A percentile compares a stretch with the other conserved stretches of the same genome.
phyloP scores from a whole-genome alignment of 129 eudicot genomes.

The Glebionis coronaria region DNA sequence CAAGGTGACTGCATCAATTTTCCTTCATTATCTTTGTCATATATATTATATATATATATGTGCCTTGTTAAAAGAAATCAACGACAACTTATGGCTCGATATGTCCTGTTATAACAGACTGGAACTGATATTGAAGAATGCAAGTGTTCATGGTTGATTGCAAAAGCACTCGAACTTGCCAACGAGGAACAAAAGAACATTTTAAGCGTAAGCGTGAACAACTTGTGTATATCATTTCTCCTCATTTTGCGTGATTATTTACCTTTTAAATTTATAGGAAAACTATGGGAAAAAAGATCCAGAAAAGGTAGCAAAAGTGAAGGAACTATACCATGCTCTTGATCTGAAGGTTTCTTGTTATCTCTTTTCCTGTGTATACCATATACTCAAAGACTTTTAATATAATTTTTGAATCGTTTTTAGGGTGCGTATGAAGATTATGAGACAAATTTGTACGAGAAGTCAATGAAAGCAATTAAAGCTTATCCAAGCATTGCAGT shows the following conservation, averaged over 20 bases:
- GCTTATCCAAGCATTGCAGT: too few relatives aligned
- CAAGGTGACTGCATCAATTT: too few relatives aligned
- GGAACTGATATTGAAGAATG: constrained; percentile 68
- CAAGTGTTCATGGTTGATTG: constrained; percentile 64
- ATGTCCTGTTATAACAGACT: constrained; percentile 29
- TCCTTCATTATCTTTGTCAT: too few relatives aligned
- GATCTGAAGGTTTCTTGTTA: constrained; percentile 49
- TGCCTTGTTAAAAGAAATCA: not conserved
- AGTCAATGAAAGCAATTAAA: too few relatives aligned
- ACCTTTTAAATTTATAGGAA: constrained; percentile 35
- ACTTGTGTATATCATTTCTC: not conserved
- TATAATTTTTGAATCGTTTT: too few relatives aligned
- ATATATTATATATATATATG: too few relatives aligned
- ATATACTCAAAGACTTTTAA: too few relatives aligned
- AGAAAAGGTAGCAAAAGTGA: constrained; percentile 56
- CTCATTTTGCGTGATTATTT: not conserved
- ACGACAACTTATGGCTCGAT: not conserved
- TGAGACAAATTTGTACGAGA: too few relatives aligned
- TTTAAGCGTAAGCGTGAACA: constrained; percentile 28
- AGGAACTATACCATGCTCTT: constrained; percentile 49
- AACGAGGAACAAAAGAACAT: constrained; percentile 62
- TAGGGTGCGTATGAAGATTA: too few relatives aligned
- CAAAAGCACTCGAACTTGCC: constrained; percentile 58
- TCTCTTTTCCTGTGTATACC: too few relatives aligned
- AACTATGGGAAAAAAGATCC: constrained; percentile 67